Evolutionary conservation across 495 filamentous ascomycete species (phyloP), one percentile per base, ranked within the genome.

Genomic region (Tetracladium marchalianum): DNA sequence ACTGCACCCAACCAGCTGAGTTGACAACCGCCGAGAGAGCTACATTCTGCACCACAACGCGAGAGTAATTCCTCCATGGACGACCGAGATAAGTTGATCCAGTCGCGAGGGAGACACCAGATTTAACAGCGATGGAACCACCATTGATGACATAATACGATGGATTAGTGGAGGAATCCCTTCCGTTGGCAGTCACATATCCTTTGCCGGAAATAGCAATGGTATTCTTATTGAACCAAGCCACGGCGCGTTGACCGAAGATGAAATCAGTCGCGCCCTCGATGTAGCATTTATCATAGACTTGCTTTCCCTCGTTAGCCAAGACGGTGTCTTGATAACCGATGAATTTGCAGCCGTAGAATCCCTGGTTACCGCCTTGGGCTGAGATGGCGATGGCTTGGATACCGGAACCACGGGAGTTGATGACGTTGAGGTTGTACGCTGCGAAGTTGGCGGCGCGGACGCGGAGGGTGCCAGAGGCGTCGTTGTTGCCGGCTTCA

Each of bases 101-200:
- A 9, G 56, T 50, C 3, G 64, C 17, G 32, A 75, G 59, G 34
- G 55, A 69, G 19, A 31, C 5, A 35, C 38, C 34, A 1, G 10
- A n/a, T 38, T 33, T 27, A 4, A 35, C 34, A 32, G 38, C 18
- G 17, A 76, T 57, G 18, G 54, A 60, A 51, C 65, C 72, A 51
- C 73, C 72, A 64, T 78, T 77, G 64, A 84, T 76, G 44, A 85
- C 71, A 49, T 78, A 84, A 60, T 75, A 82, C 27, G 66, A 71
- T 15, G 61, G 48, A 50, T 79, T 71, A 19, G 60, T 60, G 34
- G 66, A 61, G 1, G 67, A 65, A 44, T 67, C 58, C 12, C 80
- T 69, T 15, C 81, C 81, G 43, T 74, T 77, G 13, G 80, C 80
- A 11, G 79, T 78, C 54, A 83, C 68, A 46, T 71, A 78, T 12